Evolutionary conservation across 257 asterid species (phyloP).

Genomic region (Euphrasia confusa): DNA sequence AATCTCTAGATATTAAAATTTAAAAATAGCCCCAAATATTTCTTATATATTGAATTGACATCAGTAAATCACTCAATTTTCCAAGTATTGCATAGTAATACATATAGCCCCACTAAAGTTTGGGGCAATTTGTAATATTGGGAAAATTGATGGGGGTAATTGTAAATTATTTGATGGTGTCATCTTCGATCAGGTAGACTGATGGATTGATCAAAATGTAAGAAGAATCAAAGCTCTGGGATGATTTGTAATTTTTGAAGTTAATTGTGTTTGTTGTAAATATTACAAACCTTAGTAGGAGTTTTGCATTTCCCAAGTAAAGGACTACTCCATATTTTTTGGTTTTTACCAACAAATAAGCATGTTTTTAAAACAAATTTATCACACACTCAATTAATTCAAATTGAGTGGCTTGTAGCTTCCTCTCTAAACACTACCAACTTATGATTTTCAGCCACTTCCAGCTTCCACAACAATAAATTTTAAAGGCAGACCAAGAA

Average conservation of each 20-base stretch:
- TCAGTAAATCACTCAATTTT: too few relatives aligned
- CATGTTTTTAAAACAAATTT: not conserved
- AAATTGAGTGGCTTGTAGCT: not conserved
- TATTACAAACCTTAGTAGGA: not conserved
- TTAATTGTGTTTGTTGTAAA: not conserved
- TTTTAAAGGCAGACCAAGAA: constrained; percentile 15
- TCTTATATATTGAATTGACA: not conserved
- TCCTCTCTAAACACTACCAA: not conserved
- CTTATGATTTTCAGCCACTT: not conserved
- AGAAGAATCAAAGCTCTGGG: not conserved
- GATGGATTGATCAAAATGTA: not conserved
- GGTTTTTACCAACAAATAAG: not conserved
- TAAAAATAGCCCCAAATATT: too few relatives aligned
- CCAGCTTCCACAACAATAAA: not conserved
- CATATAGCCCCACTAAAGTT: not conserved
- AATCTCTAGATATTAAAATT: too few relatives aligned
- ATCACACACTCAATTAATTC: not conserved
- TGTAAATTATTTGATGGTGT: not conserved
- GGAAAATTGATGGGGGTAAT: not conserved
- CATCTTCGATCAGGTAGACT: not conserved
- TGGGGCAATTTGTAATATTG: not conserved
- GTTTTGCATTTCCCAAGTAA: not conserved
- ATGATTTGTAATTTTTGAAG: not conserved
- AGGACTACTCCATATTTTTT: not conserved
- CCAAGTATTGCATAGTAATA: not conserved